A percentile compares a stretch with the other conserved stretches of the same genome.
These are phyloP conservation scores for Colletotrichum zoysiae DNA, from an alignment of 2,329 filamentous ascomycete genomes.

Conservation along the genomic window DNA sequence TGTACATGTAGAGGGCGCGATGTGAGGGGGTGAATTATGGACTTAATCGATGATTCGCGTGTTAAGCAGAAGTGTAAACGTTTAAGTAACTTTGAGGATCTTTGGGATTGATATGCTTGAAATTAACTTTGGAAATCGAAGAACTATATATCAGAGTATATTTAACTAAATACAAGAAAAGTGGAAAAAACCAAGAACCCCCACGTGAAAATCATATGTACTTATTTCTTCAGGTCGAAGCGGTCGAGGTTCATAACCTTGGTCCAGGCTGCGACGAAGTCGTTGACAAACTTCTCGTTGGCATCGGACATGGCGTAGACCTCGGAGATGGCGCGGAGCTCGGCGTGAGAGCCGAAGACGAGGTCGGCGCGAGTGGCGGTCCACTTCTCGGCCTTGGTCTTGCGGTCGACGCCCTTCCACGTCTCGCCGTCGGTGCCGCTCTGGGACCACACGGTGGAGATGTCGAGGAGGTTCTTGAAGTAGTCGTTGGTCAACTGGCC, in stretches of 20 bases:
- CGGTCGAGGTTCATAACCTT: slow-evolving; percentile 83
- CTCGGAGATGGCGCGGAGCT: slow-evolving; percentile 78
- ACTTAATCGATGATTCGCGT: neutral
- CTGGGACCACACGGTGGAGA: slow-evolving; percentile 70
- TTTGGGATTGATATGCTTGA: fast-evolving
- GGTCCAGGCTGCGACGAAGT: slow-evolving; percentile 79
- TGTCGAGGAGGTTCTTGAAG: slow-evolving; percentile 83
- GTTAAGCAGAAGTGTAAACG: neutral
- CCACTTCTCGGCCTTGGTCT: slow-evolving; percentile 76
- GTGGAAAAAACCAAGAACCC: neutral
- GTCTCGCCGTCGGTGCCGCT: slow-evolving; percentile 61
- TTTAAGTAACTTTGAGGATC: too few species aligned
- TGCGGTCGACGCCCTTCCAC: slow-evolving; percentile 75
- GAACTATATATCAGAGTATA: neutral
- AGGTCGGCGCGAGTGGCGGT: slow-evolving; percentile 77
- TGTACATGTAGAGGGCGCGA: neutral
- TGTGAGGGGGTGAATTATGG: fast-evolving
- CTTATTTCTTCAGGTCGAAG: slow-evolving; percentile 65
- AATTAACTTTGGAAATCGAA: too few species aligned
- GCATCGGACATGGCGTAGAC: slow-evolving; percentile 74
- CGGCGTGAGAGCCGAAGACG: slow-evolving; percentile 78
- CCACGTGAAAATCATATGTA: neutral
- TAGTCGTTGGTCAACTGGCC: slow-evolving; percentile 83
- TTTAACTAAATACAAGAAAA: slow-evolving; percentile 12
- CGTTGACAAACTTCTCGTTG: slow-evolving; percentile 75